A percentile compares a stretch with the other conserved stretches of the same genome.
phyloP scores from a whole-genome alignment of 1,284 basidiomycete species.

The Meripilus lineatus region DNA sequence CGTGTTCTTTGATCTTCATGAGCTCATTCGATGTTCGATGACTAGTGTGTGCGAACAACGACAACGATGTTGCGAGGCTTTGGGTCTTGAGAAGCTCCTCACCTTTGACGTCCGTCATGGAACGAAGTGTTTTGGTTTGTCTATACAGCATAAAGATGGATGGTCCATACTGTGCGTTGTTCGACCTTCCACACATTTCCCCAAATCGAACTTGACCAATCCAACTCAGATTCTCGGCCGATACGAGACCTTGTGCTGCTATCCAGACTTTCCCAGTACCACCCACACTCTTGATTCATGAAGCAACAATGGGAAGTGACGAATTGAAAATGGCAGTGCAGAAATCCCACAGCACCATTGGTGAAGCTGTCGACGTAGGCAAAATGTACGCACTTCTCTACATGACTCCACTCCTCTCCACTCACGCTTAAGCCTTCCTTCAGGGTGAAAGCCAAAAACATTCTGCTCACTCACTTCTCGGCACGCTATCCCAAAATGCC shows the following conservation, averaged over 20 bases:
- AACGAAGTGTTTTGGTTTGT: conserved; percentile 65
- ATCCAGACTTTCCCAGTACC: conserved; percentile 60
- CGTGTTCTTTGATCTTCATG: neutral
- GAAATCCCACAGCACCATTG: conserved; percentile 89
- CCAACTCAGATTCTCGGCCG: conserved; percentile 68
- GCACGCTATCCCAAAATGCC: conserved; percentile 90
- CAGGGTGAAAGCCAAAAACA: conserved; percentile 80
- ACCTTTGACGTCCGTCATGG: conserved; percentile 76
- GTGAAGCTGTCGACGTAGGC: conserved; percentile 81
- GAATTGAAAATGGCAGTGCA: conserved; percentile 64
- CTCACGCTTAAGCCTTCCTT: neutral
- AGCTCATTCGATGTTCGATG: too few relatives aligned
- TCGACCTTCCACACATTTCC: conserved; percentile 7
- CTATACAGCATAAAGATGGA: conserved; percentile 63
- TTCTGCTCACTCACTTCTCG: conserved; percentile 93
- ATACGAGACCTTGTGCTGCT: conserved; percentile 75
- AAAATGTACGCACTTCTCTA: conserved; percentile 41
- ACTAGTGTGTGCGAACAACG: too few relatives aligned
- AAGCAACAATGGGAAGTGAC: conserved; percentile 86
- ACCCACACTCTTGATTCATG: conserved; percentile 89
- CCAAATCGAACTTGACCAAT: neutral
- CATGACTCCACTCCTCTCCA: neutral
- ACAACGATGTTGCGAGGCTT: conserved; percentile 43
- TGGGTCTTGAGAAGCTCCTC: conserved; percentile 51
- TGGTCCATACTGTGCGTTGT: conserved; percentile 77